Evolutionary conservation across 2,329 filamentous ascomycete species (phyloP).

Genomic region (Neofusicoccum sp.): DNA sequence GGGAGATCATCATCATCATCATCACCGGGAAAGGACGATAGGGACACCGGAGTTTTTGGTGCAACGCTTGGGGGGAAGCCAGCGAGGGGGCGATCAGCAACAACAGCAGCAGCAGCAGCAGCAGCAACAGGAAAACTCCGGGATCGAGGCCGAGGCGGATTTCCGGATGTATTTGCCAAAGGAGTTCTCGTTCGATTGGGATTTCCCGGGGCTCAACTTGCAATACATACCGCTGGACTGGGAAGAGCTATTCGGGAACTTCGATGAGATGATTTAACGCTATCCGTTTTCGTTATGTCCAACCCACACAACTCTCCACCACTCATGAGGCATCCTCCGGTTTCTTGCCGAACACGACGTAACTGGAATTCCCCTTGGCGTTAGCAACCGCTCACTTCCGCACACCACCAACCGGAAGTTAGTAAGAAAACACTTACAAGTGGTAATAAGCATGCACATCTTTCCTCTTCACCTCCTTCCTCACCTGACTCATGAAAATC

Average conservation of each 20-base stretch:
- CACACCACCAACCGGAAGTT: neutral
- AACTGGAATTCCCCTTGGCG: neutral
- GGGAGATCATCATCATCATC: constrained; percentile 15
- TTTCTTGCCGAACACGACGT: neutral
- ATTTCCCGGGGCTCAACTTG: constrained; percentile 55
- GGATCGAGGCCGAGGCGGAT: constrained; percentile 43
- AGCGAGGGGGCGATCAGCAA: neutral
- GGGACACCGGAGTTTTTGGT: neutral
- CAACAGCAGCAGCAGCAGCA: neutral
- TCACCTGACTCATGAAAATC: constrained; percentile 31
- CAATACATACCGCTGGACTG: constrained; percentile 49
- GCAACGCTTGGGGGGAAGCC: constrained; percentile 25
- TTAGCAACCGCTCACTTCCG: neutral
- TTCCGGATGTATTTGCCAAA: constrained; percentile 55
- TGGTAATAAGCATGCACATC: neutral
- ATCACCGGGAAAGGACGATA: constrained; percentile 4
- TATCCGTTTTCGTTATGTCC: neutral
- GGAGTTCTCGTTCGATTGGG: constrained; percentile 59
- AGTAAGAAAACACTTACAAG: neutral
- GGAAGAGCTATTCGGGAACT: constrained; percentile 50
- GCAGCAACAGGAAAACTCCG: neutral
- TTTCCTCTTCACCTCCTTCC: constrained; percentile 25
- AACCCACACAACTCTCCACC: neutral
- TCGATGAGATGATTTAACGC: constrained; percentile 25
- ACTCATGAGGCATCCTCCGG: neutral